Evolutionary conservation across 2,329 filamentous ascomycete species (phyloP), one percentile per base, ranked within the genome.

Genomic region (Beauveria medogensis): DNA sequence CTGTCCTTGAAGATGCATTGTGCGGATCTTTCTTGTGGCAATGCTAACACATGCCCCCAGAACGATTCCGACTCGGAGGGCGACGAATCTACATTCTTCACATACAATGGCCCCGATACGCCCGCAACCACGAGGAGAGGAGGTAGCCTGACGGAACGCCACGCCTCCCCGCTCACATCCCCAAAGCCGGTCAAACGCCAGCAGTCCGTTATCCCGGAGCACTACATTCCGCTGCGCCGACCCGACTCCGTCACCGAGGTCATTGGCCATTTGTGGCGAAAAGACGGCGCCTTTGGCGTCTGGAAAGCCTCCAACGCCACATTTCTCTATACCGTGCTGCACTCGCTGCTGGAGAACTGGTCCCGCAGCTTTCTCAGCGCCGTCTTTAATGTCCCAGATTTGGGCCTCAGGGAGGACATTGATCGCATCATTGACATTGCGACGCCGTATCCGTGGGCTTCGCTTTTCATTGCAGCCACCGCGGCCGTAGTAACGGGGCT

Each of bases 251-350:
- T 97, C 61, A 83, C 92, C 67, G 91, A 96, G 66, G 91, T 94
- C 3, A 84, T 99, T 63, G 87, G 87, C 7, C 89, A 95, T 71
- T 77, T 97, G 22, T 97, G 94, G 90, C 82, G 88, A 53, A 93
- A 89, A 67, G 93, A 96, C 71, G 91, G 92, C 41, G 88, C 88
- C 0, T 92, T 92, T 81, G 94, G 94, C 5, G 87, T 97, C 5
- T 99, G 93, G 92, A 97, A 97, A 73, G 86, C 88, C 9, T 91
- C 92, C 43, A 97, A 97, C 71, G 86, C 90, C 16, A 95, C 92
- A 1, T 99, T 97, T 69, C 80, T 97, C 55, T 96, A 97, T 75
- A 90, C 87, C 0, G 84, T 97, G 52, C 80, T 97, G 20, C 84
- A 92, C 64, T 91, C 91, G 12, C 88, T 95, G 8, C 78, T 96